Conservation (phyloP, 805 yeast species). For the Candida palmyrensis region DNA sequence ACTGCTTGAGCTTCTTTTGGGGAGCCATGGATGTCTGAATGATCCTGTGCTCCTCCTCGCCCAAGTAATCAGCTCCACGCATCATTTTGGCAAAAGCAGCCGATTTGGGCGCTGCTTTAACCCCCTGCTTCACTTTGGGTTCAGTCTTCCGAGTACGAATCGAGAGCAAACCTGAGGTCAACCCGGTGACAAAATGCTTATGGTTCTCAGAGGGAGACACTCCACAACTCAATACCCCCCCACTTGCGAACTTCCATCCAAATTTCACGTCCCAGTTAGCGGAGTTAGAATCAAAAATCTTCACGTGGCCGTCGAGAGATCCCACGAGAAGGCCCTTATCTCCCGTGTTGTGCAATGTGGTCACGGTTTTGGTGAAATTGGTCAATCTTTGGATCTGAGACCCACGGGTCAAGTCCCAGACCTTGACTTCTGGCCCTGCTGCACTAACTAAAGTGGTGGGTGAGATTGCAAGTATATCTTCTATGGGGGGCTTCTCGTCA, state of each 20-base stretch:
- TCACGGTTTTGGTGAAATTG: slow-evolving; percentile 91
- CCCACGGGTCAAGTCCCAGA: slow-evolving; percentile 89
- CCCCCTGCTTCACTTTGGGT: slow-evolving; percentile 49
- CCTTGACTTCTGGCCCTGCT: slow-evolving; percentile 75
- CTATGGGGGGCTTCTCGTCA: slow-evolving; percentile 63
- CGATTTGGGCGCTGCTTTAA: slow-evolving; percentile 41
- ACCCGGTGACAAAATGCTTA: slow-evolving; percentile 88
- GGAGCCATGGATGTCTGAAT: slow-evolving; percentile 53
- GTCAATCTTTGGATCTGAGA: slow-evolving; percentile 63
- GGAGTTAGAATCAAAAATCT: slow-evolving; percentile 77
- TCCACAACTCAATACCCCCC: slow-evolving; percentile 86
- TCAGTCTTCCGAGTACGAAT: slow-evolving; percentile 81
- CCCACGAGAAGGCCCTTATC: slow-evolving; percentile 86
- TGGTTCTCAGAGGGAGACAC: slow-evolving; percentile 68
- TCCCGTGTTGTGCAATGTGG: slow-evolving; percentile 70
- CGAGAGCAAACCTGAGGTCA: slow-evolving; percentile 82
- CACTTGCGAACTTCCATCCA: slow-evolving; percentile 92
- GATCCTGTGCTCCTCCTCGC: slow-evolving; percentile 77
- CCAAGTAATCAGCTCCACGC: slow-evolving; percentile 86
- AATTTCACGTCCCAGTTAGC: slow-evolving; percentile 82
- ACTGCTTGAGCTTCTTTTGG: slow-evolving; percentile 65
- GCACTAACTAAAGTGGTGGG: slow-evolving; percentile 76
- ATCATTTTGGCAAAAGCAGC: slow-evolving; percentile 74
- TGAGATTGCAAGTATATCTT: slow-evolving; percentile 69
- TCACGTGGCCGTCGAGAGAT: slow-evolving; percentile 95